A percentile compares a stretch with the other conserved stretches of the same genome.
These are phyloP conservation scores for Chlamydomonas reinhardtii DNA, from an alignment of 163 green algal species.

Conservation along the genomic window DNA sequence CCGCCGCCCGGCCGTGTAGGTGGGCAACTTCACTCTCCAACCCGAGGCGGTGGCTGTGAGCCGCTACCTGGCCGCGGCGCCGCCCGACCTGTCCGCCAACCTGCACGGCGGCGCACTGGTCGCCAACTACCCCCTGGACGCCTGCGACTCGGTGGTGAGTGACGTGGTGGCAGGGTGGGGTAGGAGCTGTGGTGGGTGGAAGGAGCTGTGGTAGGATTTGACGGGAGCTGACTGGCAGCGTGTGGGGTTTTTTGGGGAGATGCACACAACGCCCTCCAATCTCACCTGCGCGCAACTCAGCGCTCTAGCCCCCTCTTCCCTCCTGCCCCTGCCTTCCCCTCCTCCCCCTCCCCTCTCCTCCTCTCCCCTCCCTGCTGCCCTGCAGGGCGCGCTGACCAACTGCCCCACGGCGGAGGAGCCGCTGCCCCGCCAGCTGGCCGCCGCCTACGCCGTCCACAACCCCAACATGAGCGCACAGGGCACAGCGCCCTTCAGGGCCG, in stretches of 20 bases:
- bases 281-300: too few relatives aligned
- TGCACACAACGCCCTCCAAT: too few relatives aligned
- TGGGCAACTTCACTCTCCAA: conserved; percentile 5
- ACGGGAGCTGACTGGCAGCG: too few relatives aligned
- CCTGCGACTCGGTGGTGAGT: conserved; percentile 29
- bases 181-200: too few relatives aligned
- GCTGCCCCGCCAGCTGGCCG: conserved; percentile 9
- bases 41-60: conserved; percentile 24
- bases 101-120: conserved; percentile 44
- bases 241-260: too few relatives aligned
- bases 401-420: conserved; percentile 30
- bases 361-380: too few relatives aligned
- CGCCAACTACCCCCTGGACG: conserved; percentile 43
- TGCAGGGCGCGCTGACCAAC: not conserved
- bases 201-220: too few relatives aligned
- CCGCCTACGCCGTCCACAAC: conserved; percentile 1
- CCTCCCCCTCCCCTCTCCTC: not conserved
- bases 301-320: too few relatives aligned
- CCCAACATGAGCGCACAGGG: not conserved
- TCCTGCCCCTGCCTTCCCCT: not conserved
- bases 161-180: too few relatives aligned
- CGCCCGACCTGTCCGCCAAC: conserved; percentile 33
- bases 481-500: not conserved
- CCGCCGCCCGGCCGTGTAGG: not conserved
- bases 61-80: not conserved